phyloP scores from a whole-genome alignment of 805 yeast genomes.

The Pichia scutulata region DNA sequence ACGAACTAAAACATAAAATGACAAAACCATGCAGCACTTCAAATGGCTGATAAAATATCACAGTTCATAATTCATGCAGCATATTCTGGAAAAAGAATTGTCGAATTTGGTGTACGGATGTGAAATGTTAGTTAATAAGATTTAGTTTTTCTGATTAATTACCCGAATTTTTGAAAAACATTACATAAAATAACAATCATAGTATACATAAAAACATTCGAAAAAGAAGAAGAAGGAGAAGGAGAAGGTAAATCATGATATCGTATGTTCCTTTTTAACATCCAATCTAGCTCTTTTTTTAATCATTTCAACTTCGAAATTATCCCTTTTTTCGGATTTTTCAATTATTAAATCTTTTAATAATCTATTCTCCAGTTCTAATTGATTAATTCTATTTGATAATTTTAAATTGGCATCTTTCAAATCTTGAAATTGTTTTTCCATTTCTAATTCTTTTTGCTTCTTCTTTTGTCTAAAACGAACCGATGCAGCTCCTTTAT shows the following conservation, averaged over 20 bases:
- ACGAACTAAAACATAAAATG: too few relatives aligned
- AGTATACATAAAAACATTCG: too few relatives aligned
- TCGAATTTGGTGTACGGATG: background rate
- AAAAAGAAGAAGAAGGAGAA: too few relatives aligned
- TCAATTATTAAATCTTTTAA: conserved; percentile 77
- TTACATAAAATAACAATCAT: too few relatives aligned
- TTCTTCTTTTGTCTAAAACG: conserved; percentile 90
- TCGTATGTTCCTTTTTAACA: conserved; percentile 13
- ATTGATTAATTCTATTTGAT: conserved; percentile 68
- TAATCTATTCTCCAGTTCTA: conserved; percentile 90
- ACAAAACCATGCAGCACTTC: background rate
- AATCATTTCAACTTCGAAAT: conserved; percentile 45
- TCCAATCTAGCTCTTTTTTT: conserved; percentile 39
- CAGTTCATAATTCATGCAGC: background rate
- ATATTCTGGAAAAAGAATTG: background rate
- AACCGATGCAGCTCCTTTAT: conserved; percentile 62
- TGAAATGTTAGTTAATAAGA: too few relatives aligned
- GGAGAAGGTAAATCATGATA: background rate
- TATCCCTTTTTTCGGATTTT: conserved; percentile 53
- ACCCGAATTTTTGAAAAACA: too few relatives aligned
- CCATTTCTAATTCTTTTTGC: conserved; percentile 86
- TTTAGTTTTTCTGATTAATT: too few relatives aligned
- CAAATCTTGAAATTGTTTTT: conserved; percentile 63
- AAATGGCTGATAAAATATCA: too few relatives aligned
- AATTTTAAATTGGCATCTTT: conserved; percentile 57